phyloP scores from a whole-genome alignment of 2,329 filamentous ascomycete species.

The Nannizzia gypsea region DNA sequence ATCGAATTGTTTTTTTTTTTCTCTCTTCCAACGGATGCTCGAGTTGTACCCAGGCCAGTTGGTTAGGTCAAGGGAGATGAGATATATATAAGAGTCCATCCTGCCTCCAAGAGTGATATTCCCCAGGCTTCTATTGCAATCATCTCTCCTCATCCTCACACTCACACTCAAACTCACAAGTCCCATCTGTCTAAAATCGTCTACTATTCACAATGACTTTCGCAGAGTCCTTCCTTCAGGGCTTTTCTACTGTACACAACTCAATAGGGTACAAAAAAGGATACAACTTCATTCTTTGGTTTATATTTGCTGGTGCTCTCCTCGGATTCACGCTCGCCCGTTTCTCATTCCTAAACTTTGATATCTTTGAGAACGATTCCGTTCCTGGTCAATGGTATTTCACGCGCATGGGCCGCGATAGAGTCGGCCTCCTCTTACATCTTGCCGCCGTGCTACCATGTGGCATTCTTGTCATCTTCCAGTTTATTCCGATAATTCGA shows the following conservation, averaged over 20 bases:
- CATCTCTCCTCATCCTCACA: not conserved
- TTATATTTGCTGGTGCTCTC: conserved; percentile 38
- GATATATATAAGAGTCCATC: not conserved
- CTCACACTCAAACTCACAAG: not conserved
- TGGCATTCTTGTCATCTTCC: conserved; percentile 29
- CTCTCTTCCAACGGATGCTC: not conserved
- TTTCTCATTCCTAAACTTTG: conserved; percentile 33
- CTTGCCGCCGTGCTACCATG: conserved; percentile 25
- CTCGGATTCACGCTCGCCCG: conserved; percentile 41
- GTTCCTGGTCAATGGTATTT: conserved; percentile 38
- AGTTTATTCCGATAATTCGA: conserved; percentile 35
- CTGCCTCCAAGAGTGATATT: not conserved
- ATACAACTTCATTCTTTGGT: conserved; percentile 10
- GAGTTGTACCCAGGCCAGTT: not conserved
- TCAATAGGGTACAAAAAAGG: conserved; percentile 4
- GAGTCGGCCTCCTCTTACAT: conserved; percentile 35
- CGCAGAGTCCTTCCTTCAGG: not conserved
- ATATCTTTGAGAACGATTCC: conserved; percentile 12
- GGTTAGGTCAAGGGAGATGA: not conserved
- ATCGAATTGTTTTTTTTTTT: not conserved
- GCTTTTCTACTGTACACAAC: conserved; percentile 3
- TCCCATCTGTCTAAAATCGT: not conserved
- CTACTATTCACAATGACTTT: not conserved
- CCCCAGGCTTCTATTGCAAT: not conserved
- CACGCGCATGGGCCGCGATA: conserved; percentile 22